These are phyloP conservation scores for Xylaria curta DNA, from an alignment of 495 filamentous ascomycete genomes.

Conservation along the genomic window DNA sequence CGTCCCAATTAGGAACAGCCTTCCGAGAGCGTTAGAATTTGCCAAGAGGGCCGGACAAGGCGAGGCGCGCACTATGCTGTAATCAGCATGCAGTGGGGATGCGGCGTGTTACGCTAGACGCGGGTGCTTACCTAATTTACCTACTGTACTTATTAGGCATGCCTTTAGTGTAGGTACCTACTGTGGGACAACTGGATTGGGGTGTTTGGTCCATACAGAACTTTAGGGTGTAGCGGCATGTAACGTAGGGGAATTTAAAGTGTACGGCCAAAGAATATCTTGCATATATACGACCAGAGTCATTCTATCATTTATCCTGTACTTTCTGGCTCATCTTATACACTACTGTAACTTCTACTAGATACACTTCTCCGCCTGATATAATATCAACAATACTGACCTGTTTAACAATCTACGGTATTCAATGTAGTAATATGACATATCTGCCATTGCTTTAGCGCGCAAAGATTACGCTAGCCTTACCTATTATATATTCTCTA, in stretches of 20 bases:
- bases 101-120: conserved; percentile 12
- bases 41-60: conserved; percentile 19
- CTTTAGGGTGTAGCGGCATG: neutral
- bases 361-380: neutral
- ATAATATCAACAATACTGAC: neutral
- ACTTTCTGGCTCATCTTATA: neutral
- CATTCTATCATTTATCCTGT: neutral
- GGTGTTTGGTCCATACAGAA: neutral
- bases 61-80: neutral
- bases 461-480: neutral
- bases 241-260: neutral
- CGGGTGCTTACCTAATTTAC: conserved; percentile 15
- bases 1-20: conserved; percentile 30
- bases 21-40: conserved; percentile 34
- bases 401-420: neutral
- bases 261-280: too few species aligned
- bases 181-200: too few species aligned
- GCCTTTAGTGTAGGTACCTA: too few species aligned
- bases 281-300: too few species aligned
- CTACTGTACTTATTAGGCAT: neutral
- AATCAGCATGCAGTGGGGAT: neutral
- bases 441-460: neutral
- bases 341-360: neutral
- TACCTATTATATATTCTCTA: neutral
- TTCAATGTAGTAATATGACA: neutral